These are phyloP conservation scores for Piper betle DNA, from an alignment of 164 flowering plant species.

Conservation along the genomic window DNA sequence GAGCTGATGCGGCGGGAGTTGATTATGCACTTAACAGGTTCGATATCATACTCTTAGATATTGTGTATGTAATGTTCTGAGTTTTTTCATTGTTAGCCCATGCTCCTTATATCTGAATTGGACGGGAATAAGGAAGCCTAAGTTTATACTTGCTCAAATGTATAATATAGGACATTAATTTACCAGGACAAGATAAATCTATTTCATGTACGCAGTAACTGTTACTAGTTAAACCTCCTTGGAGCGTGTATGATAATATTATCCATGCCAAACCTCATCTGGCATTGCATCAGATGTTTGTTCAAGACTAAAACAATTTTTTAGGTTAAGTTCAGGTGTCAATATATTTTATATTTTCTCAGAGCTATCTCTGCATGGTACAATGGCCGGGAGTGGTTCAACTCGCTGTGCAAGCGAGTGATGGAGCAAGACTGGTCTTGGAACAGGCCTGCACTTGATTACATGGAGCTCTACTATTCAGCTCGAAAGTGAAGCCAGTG, in stretches of 20 bases:
- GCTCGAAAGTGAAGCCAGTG: slow-evolving; percentile 40
- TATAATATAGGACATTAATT: no score
- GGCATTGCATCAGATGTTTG: no score
- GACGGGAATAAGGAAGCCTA: no score
- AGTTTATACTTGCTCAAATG: no score
- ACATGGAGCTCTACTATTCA: slow-evolving; percentile 82
- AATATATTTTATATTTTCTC: slow-evolving; percentile 2
- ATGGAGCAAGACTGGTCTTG: slow-evolving; percentile 99
- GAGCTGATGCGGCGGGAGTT: slow-evolving; percentile 73
- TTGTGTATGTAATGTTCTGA: not conserved
- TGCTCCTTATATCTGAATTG: no score
- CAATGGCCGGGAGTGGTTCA: slow-evolving; percentile 62
- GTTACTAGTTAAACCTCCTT: no score
- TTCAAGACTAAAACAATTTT: no score
- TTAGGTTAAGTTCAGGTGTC: no score
- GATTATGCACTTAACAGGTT: slow-evolving; percentile 96
- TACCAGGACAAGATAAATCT: no score
- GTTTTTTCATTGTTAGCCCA: not conserved
- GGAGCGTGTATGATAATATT: no score
- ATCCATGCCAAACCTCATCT: no score
- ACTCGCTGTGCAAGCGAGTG: slow-evolving; percentile 63
- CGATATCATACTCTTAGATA: not conserved
- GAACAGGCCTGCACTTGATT: slow-evolving; percentile 95
- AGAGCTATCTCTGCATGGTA: slow-evolving; percentile 94
- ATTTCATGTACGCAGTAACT: no score